Percentiles rank a stretch among this genome's conserved stretches.
These are phyloP conservation scores for Carex pumila DNA, from an alignment of 176 grass and related monocot species.

Conservation along the genomic window DNA sequence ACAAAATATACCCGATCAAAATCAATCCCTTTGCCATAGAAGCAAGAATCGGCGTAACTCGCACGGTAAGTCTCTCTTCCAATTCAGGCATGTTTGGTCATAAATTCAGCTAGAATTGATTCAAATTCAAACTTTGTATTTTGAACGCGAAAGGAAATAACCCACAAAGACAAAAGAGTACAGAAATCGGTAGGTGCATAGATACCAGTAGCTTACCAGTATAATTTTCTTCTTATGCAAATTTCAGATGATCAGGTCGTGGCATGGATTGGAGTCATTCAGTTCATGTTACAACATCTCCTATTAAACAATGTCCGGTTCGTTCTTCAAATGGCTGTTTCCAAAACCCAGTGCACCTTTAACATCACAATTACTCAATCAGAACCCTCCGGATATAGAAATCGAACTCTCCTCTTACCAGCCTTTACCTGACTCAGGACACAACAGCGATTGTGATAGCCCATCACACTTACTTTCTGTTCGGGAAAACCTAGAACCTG, in stretches of 20 bases:
- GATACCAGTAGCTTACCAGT: background rate
- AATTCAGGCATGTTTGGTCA: background rate
- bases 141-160: no score
- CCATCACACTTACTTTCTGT: slow-evolving; percentile 67
- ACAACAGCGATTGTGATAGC: slow-evolving; percentile 56
- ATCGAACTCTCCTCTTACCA: slow-evolving; percentile 81
- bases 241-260: slow-evolving; percentile 29
- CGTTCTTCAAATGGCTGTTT: slow-evolving; percentile 57
- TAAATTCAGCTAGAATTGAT: no score
- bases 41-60: background rate
- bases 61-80: background rate
- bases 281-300: slow-evolving; percentile 6
- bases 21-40: background rate
- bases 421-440: slow-evolving; percentile 42
- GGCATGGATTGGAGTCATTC: slow-evolving; percentile 27
- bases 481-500: slow-evolving; percentile 40
- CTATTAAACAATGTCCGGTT: slow-evolving; percentile 29
- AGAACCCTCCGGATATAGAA: slow-evolving; percentile 56
- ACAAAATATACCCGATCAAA: background rate
- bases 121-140: no score
- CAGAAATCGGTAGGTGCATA: no score
- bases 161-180: no score
- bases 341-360: slow-evolving; percentile 42
- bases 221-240: background rate
- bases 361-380: slow-evolving; percentile 43